Conservation (phyloP, 352 stramenopile genomes). For the Phytophthora vignae region DNA sequence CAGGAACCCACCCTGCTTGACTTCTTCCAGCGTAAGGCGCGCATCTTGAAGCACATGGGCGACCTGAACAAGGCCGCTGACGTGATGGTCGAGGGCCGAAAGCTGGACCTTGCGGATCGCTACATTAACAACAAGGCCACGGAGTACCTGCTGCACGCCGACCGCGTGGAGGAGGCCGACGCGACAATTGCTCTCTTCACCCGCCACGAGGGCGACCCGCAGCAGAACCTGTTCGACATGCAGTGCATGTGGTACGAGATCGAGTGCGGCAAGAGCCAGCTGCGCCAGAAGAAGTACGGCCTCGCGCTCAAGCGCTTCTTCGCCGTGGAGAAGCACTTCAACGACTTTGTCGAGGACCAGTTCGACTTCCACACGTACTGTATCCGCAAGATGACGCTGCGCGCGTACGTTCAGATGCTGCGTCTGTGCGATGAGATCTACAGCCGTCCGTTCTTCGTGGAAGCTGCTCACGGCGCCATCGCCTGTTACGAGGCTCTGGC, state of each 20-base stretch:
- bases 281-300: constrained; percentile 75
- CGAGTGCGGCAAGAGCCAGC: constrained; percentile 76
- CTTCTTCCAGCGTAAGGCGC: constrained; percentile 94
- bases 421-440: constrained; percentile 94
- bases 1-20: constrained; percentile 93
- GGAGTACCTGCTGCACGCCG: constrained; percentile 96
- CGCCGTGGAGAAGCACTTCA: constrained; percentile 97
- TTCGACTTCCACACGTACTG: constrained; percentile 99
- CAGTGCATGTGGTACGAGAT: constrained; percentile 99
- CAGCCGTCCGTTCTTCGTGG: constrained; percentile 89
- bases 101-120: constrained; percentile 96
- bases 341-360: constrained; percentile 98
- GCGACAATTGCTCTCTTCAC: constrained; percentile 97
- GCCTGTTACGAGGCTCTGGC: constrained; percentile 90
- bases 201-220: constrained; percentile 95
- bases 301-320: constrained; percentile 96
- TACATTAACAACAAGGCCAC: constrained; percentile 99
- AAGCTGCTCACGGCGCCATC: constrained; percentile 91
- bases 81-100: constrained; percentile 91
- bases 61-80: constrained; percentile 92
- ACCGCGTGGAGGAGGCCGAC: constrained; percentile 93
- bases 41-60: constrained; percentile 95
- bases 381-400: constrained; percentile 97
- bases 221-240: constrained; percentile 98
- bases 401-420: constrained; percentile 95